Percentiles rank a stretch among this genome's conserved stretches.
These are phyloP conservation scores for Tylopilus intermedius DNA, from an alignment of 768 basidiomycete species.

Conservation along the genomic window DNA sequence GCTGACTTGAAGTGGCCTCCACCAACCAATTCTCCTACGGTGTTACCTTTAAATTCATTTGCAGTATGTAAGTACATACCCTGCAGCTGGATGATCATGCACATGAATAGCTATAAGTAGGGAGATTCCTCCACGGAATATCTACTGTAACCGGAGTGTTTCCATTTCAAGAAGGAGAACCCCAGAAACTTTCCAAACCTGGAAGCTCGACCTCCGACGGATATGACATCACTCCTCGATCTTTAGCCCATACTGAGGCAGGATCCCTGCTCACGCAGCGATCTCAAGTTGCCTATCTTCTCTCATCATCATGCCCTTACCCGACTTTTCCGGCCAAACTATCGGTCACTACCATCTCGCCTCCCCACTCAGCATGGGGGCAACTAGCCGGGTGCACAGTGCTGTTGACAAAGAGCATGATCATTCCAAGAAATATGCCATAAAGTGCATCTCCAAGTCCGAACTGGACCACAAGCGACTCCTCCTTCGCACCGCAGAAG, in stretches of 20 bases:
- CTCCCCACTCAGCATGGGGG: slow-evolving; percentile 64
- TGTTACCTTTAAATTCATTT: no score
- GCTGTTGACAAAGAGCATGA: slow-evolving; percentile 49
- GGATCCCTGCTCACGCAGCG: no score
- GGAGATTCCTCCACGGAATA: no score
- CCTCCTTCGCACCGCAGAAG: slow-evolving; percentile 64
- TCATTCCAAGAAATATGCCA: slow-evolving; percentile 48
- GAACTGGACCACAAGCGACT: slow-evolving; percentile 51
- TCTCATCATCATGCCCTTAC: slow-evolving; percentile 26
- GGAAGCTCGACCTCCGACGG: not conserved
- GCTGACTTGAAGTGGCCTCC: no score
- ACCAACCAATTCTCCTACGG: no score
- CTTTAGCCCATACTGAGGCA: no score
- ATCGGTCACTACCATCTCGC: slow-evolving; percentile 61
- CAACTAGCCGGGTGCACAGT: slow-evolving; percentile 74
- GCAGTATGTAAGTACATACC: no score
- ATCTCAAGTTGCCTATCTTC: not conserved
- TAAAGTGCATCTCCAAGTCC: slow-evolving; percentile 71
- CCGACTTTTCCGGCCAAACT: slow-evolving; percentile 45
- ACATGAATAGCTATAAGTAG: no score
- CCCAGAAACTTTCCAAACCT: slow-evolving; percentile 1
- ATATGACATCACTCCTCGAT: slow-evolving; percentile 5
- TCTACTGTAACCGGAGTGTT: no score
- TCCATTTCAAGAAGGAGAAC: not conserved
- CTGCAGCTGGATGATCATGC: no score